These are phyloP conservation scores for Jasminum sambac DNA, from an alignment of 257 asterid genomes.

Conservation along the genomic window DNA sequence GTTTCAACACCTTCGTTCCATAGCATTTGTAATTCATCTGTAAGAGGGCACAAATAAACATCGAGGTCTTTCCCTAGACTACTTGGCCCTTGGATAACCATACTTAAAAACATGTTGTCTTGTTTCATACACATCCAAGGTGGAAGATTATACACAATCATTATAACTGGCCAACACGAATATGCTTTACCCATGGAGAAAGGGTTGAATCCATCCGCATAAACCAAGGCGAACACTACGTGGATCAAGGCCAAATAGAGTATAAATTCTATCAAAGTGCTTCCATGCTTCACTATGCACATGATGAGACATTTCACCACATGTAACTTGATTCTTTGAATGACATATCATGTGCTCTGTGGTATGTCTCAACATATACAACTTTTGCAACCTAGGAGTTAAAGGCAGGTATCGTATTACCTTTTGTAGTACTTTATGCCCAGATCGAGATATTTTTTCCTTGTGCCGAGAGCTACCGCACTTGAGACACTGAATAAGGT, in stretches of 20 bases:
- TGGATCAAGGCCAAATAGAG: not conserved
- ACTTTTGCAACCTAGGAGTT: not conserved
- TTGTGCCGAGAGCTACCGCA: not conserved
- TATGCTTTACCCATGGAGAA: no score
- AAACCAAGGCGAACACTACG: conserved; percentile 1
- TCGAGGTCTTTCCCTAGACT: no score
- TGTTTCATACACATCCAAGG: no score
- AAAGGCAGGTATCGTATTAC: conserved; percentile 8
- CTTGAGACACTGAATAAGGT: no score
- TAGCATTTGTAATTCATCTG: not conserved
- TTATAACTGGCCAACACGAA: no score
- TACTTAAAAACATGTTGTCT: no score
- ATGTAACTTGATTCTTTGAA: no score
- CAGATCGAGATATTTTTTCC: not conserved
- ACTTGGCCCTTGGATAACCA: no score
- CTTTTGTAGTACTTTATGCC: not conserved
- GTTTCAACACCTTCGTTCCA: not conserved
- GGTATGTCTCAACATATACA: not conserved
- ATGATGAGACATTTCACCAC: not conserved
- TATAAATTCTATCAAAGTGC: not conserved
- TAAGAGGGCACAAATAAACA: not conserved
- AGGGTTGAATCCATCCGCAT: conserved; percentile 7
- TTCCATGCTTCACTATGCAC: not conserved
- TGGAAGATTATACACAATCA: no score
- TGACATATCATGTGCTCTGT: conserved; percentile 12